Conservation (phyloP, 148 eudicot species). For the Camellia granthamiana region DNA sequence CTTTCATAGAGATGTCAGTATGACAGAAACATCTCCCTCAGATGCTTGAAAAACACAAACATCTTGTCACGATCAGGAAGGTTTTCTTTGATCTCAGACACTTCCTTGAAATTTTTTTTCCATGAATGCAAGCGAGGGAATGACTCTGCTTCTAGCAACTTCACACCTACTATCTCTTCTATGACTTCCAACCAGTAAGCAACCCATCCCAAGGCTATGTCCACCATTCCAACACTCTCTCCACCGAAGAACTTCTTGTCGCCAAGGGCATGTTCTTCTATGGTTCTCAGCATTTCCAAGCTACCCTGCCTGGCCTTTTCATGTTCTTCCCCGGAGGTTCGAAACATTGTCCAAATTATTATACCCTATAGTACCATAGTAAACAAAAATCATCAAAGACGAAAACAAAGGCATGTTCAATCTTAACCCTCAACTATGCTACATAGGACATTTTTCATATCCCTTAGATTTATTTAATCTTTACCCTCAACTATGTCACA, state of each 20-base stretch:
- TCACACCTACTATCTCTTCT: not conserved
- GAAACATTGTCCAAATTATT: not conserved
- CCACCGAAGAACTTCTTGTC: constrained; percentile 5
- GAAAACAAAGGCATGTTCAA: not conserved
- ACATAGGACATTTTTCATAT: too few species aligned
- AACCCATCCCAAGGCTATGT: not conserved
- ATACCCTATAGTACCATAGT: not conserved
- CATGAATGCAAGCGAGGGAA: not conserved
- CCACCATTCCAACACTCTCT: not conserved
- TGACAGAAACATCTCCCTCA: not conserved
- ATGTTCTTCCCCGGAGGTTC: not conserved
- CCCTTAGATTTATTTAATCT: too few species aligned
- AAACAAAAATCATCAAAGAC: not conserved
- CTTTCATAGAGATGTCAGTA: not conserved
- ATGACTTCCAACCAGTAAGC: not conserved
- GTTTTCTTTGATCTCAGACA: constrained; percentile 2
- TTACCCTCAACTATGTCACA: too few species aligned
- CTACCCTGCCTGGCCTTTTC: not conserved
- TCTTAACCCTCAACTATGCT: too few species aligned
- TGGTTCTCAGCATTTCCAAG: not conserved
- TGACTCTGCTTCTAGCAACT: not conserved
- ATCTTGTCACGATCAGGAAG: not conserved
- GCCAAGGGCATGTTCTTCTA: not conserved
- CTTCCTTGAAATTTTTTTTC: not conserved
- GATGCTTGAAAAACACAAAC: not conserved